A percentile compares a stretch with the other conserved stretches of the same genome.
phyloP scores from a whole-genome alignment of 2,329 filamentous ascomycete genomes.

The Aureobasidium sp. region DNA sequence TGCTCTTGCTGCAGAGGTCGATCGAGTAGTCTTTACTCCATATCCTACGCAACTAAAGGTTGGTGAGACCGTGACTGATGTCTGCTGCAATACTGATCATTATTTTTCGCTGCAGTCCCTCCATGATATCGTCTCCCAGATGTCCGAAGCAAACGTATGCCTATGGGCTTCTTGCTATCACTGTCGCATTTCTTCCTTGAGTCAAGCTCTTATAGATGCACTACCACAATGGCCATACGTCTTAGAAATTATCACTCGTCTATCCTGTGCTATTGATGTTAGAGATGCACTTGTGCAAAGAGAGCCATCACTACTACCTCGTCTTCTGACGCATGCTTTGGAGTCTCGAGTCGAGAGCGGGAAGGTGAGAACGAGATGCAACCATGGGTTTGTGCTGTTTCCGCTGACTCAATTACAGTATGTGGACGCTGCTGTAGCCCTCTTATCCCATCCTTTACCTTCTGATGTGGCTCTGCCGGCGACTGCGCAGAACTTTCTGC shows the following conservation, averaged over 20 bases:
- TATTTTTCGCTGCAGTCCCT: conserved; percentile 26
- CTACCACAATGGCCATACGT: conserved; percentile 47
- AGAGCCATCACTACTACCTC: conserved; percentile 27
- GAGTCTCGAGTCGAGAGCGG: conserved; percentile 9
- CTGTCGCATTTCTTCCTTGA: conserved; percentile 43
- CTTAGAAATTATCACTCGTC: conserved; percentile 41
- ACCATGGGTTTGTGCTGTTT: not conserved
- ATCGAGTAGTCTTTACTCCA: conserved; percentile 24
- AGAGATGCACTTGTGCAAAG: conserved; percentile 28
- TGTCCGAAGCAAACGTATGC: conserved; percentile 32
- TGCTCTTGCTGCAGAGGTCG: conserved; percentile 31
- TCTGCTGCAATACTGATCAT: not conserved
- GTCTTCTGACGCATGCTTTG: conserved; percentile 24
- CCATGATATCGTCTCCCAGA: conserved; percentile 29
- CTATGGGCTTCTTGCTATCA: conserved; percentile 43
- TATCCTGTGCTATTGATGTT: conserved; percentile 34
- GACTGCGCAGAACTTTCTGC: conserved; percentile 27
- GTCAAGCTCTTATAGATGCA: conserved; percentile 41
- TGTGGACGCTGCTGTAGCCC: conserved; percentile 21
- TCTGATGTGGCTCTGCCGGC: conserved; percentile 26
- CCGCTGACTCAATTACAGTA: conserved; percentile 20
- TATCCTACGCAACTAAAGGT: conserved; percentile 31
- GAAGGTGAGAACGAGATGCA: not conserved
- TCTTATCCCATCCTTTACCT: conserved; percentile 28
- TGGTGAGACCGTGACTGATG: not conserved